A percentile compares a stretch with the other conserved stretches of the same genome.
Conservation (phyloP, 2,329 filamentous ascomycete genomes). For the Aspergillus caelatus region DNA sequence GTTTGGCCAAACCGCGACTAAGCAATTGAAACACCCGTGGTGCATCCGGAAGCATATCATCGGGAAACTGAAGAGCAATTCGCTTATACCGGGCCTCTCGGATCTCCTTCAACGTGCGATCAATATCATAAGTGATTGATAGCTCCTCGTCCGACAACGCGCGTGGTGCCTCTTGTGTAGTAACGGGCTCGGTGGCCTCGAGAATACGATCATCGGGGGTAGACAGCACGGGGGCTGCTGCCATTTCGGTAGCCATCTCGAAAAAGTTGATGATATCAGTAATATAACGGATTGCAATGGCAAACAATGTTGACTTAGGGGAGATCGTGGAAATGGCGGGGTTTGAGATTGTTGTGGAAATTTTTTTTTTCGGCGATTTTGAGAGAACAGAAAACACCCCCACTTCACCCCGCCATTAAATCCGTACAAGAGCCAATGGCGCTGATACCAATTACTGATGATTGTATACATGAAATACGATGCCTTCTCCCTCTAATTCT, state of each 20-base stretch:
- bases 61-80: constrained; percentile 93
- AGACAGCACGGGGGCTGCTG: constrained; percentile 60
- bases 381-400: constrained; percentile 28
- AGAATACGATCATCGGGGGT: constrained; percentile 65
- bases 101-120: constrained; percentile 76
- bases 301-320: neutral
- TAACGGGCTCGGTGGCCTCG: constrained; percentile 53
- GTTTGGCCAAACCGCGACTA: constrained; percentile 51
- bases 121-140: constrained; percentile 78
- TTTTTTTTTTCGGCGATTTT: constrained; percentile 19
- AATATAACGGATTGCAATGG: neutral
- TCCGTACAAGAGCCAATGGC: constrained; percentile 11
- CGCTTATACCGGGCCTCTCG: constrained; percentile 69
- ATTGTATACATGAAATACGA: neutral
- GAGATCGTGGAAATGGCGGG: neutral
- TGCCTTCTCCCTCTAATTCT: neutral
- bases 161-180: constrained; percentile 33
- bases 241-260: constrained; percentile 37
- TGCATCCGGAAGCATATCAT: constrained; percentile 86
- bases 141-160: constrained; percentile 69
- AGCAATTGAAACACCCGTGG: constrained; percentile 75
- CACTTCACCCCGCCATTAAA: constrained; percentile 33
- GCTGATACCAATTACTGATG: constrained; percentile 3
- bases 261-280: neutral
- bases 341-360: constrained; percentile 16